Evolutionary conservation across 2,329 filamentous ascomycete species (phyloP).

Genomic region (Pestalotiopsis sp.): DNA sequence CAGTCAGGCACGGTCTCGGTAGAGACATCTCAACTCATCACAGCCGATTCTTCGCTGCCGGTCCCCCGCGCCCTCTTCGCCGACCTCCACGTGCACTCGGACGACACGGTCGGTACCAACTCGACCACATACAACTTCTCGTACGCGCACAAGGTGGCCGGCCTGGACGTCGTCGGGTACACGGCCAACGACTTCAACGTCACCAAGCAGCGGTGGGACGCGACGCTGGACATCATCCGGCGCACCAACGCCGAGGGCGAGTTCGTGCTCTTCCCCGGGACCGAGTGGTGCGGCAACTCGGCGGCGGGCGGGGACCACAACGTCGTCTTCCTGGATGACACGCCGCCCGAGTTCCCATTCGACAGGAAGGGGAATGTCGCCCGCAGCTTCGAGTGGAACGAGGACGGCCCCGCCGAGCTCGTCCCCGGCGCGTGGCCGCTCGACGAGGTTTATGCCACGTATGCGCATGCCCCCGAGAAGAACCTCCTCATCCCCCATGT

Average conservation of each 20-base stretch:
- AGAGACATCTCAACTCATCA: neutral
- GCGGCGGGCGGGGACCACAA: slow-evolving; percentile 38
- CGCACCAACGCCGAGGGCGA: slow-evolving; percentile 11
- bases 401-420: slow-evolving; percentile 34
- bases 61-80: slow-evolving; percentile 32
- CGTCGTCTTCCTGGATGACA: slow-evolving; percentile 36
- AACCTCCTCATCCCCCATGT: slow-evolving; percentile 40
- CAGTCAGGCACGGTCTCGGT: neutral
- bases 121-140: slow-evolving; percentile 39
- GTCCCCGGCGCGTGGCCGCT: slow-evolving; percentile 37
- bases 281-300: slow-evolving; percentile 30
- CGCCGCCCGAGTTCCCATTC: slow-evolving; percentile 32
- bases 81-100: slow-evolving; percentile 40
- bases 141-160: slow-evolving; percentile 36
- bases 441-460: slow-evolving; percentile 40
- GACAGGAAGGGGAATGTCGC: slow-evolving; percentile 36
- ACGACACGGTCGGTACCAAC: slow-evolving; percentile 41
- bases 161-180: slow-evolving; percentile 39
- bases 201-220: slow-evolving; percentile 34
- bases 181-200: slow-evolving; percentile 43
- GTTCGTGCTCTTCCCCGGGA: slow-evolving; percentile 16
- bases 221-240: slow-evolving; percentile 29
- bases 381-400: slow-evolving; percentile 40
- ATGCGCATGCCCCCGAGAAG: slow-evolving; percentile 32
- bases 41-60: slow-evolving; percentile 12